Evolutionary conservation across 2,329 filamentous ascomycete genomes (phyloP), one percentile per base, ranked within the genome.

Genomic region (Cladosporium sp.): DNA sequence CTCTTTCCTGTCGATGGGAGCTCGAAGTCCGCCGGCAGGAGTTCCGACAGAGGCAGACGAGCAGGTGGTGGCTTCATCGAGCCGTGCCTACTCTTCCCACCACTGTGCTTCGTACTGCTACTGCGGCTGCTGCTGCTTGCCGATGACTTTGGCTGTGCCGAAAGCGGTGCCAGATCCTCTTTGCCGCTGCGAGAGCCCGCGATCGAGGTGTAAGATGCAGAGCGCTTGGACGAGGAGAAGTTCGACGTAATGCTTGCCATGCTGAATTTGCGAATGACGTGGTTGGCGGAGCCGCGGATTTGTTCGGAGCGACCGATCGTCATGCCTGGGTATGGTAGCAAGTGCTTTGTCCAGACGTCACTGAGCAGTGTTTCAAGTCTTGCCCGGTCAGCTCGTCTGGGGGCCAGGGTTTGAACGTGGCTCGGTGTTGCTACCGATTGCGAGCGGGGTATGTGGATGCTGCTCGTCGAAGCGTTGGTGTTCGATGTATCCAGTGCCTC

Each of bases 251-350:
- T 86, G 67, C 85, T 90, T 45, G 86, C 85, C 63, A 89, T 85
- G 69, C 88, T 95, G 57, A 96, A 78, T 66, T 91, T 95, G 49
- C 90, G 81, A 74, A 95, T 95, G 64, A 95, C 82, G 1, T 87
- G 87, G 34, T 88, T 89, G 10, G 90, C 87, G n/a, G 86, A 89
- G 38, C 81, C 82, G 46, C 87, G 79, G 43, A 93, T 84, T 3
- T 89, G 63, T 61, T 95, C 86, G 72, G 73, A 82, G 68, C 67
- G 81, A 68, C 72, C 83, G 69, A 70, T 82, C 68, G 70, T 76
- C 81, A 95, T 91, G 1, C 89, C 89, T 13, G 91, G 89, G 64
- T 86, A 93, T 1, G 90, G 89, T 40, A 96, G 72, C 14, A 82
- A 70, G 52, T 95, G 87, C 46, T 84, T 83, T 11, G 87, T 95